Percentiles rank a stretch among this genome's conserved stretches.
Conservation (phyloP, 1,139 yeast genomes). For the Suhomyces anneliseae region DNA sequence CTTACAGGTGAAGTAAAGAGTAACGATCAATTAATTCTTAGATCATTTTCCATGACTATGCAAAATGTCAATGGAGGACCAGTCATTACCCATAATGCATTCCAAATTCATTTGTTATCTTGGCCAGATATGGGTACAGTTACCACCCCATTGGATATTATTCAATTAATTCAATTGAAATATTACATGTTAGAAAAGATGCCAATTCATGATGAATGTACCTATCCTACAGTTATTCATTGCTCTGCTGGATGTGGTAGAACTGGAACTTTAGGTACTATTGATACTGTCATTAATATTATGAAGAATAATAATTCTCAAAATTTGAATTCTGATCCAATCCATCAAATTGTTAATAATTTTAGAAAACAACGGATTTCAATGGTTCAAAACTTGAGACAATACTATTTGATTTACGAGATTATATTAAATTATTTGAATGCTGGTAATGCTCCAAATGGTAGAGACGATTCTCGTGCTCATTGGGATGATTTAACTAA, state of each 20-base stretch:
- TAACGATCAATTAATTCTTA: conserved; percentile 24
- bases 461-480: conserved; percentile 1
- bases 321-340: conserved; percentile 33
- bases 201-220: conserved; percentile 2
- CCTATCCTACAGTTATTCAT: conserved; percentile 62
- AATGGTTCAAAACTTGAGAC: conserved; percentile 81
- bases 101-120: conserved; percentile 49
- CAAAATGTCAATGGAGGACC: conserved; percentile 16
- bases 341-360: conserved; percentile 55
- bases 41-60: conserved; percentile 37
- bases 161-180: conserved; percentile 44
- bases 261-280: conserved; percentile 80
- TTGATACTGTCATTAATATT: conserved; percentile 62
- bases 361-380: conserved; percentile 72
- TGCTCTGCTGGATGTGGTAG: conserved; percentile 95
- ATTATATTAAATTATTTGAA: conserved; percentile 27
- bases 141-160: conserved; percentile 39
- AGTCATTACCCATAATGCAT: conserved; percentile 26
- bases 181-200: conserved; percentile 24
- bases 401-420: conserved; percentile 73
- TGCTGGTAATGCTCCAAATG: conserved; percentile 10
- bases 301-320: conserved; percentile 21
- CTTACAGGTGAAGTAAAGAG: conserved; percentile 18
- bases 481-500: conserved; percentile 23
- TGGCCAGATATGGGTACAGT: conserved; percentile 58